Conservation (phyloP, 2,329 filamentous ascomycete genomes). For the Graphilbum sp. region DNA sequence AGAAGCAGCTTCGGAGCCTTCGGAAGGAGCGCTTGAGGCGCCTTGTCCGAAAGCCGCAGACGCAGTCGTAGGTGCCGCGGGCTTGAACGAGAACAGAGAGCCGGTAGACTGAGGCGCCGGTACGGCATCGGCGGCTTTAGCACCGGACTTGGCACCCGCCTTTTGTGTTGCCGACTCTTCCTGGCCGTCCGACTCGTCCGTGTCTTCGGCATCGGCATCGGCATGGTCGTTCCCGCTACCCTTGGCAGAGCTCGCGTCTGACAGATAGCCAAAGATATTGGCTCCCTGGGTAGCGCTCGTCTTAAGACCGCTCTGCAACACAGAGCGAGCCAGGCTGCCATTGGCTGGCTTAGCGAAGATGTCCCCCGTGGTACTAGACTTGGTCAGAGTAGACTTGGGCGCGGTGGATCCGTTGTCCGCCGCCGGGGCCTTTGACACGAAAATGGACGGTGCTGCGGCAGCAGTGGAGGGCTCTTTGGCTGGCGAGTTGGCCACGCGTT, state of each 20-base stretch:
- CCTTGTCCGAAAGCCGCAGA: neutral
- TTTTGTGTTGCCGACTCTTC: conserved; percentile 26
- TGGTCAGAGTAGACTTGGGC: neutral
- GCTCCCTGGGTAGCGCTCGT: conserved; percentile 18
- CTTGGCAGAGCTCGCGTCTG: conserved; percentile 36
- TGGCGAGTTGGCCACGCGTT: conserved; percentile 37
- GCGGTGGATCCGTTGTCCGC: no score
- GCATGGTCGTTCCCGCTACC: conserved; percentile 32
- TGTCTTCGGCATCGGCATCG: conserved; percentile 19
- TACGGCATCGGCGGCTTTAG: conserved; percentile 24
- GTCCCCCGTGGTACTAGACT: neutral
- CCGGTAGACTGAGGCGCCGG: conserved; percentile 19
- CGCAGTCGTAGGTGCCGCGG: conserved; percentile 9
- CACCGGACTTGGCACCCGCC: conserved; percentile 23
- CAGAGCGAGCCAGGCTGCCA: conserved; percentile 23
- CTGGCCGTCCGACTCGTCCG: conserved; percentile 27
- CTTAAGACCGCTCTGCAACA: conserved; percentile 18
- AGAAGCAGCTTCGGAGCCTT: conserved; percentile 26
- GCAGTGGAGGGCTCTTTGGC: no score
- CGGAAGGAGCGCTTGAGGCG: conserved; percentile 21
- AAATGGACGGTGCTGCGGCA: no score
- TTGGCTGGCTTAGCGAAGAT: conserved; percentile 7
- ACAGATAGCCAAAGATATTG: conserved; percentile 46
- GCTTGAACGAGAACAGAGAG: conserved; percentile 16
- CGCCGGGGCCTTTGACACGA: no score